A percentile compares a stretch with the other conserved stretches of the same genome.
phyloP scores from a whole-genome alignment of 306 rosid genomes.

The cucumber (Cucumis sativus) region DNA sequence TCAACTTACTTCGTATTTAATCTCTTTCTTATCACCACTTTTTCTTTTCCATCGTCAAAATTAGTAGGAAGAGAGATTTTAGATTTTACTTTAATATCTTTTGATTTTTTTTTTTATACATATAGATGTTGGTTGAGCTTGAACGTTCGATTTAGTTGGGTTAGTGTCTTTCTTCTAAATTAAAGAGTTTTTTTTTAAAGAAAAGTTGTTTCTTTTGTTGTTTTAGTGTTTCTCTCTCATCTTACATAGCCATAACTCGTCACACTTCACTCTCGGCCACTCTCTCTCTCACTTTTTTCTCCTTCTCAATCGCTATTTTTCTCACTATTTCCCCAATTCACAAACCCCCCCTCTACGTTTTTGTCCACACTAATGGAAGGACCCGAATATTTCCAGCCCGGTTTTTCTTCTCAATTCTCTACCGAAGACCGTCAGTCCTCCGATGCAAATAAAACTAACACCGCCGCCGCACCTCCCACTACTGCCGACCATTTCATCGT shows the following conservation, averaged over 20 bases:
- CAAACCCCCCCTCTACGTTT: neutral
- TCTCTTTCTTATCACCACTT: too few species aligned
- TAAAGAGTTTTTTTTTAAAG: neutral
- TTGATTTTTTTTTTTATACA: too few species aligned
- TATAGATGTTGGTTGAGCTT: too few species aligned
- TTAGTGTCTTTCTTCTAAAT: conserved; percentile 7
- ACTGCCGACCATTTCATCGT: conserved; percentile 48
- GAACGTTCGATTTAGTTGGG: too few species aligned
- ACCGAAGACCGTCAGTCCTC: conserved; percentile 21
- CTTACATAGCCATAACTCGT: conserved; percentile 38
- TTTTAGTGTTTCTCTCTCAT: conserved; percentile 22
- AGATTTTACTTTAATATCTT: too few species aligned
- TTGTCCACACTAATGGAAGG: conserved; percentile 36
- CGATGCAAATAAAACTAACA: neutral
- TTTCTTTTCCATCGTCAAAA: too few species aligned
- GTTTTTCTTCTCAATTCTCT: conserved; percentile 31
- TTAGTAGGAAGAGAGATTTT: too few species aligned
- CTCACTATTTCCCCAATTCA: neutral
- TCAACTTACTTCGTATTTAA: too few species aligned
- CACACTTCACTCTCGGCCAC: conserved; percentile 25
- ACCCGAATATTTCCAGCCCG: conserved; percentile 34
- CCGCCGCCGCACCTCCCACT: neutral
- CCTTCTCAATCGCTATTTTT: conserved; percentile 5
- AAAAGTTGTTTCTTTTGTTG: neutral
- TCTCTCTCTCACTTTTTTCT: conserved; percentile 12